Evolutionary conservation across 129 eudicot genomes (phyloP), one percentile per base, ranked within the genome.

Genomic region (Flaveria robusta): DNA sequence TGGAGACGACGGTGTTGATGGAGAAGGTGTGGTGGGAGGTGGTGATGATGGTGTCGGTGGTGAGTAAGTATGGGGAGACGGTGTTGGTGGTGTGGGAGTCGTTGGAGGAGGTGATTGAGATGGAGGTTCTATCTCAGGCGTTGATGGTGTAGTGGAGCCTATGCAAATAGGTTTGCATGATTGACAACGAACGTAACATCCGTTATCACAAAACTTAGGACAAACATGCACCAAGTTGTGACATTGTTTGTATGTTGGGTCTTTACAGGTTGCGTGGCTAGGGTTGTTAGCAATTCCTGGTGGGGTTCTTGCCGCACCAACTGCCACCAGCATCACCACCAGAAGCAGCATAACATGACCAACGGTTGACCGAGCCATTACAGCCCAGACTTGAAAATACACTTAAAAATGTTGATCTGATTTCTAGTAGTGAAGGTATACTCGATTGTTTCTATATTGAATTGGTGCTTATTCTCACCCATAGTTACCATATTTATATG

Each of bases 121-220:
- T 26, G 82, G 76, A 18, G 85, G 74, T 71, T 55, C 62, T 8
- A 26, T 9, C 22, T 39, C 69, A 0, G 87, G 55, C 14, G 92
- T 77, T 18, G 88, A 69, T 50, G 84, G 63, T 9, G 77, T 6
- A 65, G 63, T 10, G 11, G 81, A 31, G 69, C 75, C 85, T 3
- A 12, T 65, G 43, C 96, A 87, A 51, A 88, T 66, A 23, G 95
- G 96, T 77, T 84, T 83, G 82, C 96, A 88, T 1, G 93, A 91
- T 37, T 45, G 79, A 68, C 90, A 91, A 60, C 86, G 82, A 11
- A 86, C 88, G 0, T 79, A 66, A 78, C 97, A 91, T 2, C 83
- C 63, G 59, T 86, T 68, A 41, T 91, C 89, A 72, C 93, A 86
- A 78, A 84, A 86, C 84, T 86, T 88, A 16, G 93, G 96, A 55